Base-by-base conservation (phyloP, 371 early-diverging fungal species). In the Saksenaea oblongispora region DNA sequence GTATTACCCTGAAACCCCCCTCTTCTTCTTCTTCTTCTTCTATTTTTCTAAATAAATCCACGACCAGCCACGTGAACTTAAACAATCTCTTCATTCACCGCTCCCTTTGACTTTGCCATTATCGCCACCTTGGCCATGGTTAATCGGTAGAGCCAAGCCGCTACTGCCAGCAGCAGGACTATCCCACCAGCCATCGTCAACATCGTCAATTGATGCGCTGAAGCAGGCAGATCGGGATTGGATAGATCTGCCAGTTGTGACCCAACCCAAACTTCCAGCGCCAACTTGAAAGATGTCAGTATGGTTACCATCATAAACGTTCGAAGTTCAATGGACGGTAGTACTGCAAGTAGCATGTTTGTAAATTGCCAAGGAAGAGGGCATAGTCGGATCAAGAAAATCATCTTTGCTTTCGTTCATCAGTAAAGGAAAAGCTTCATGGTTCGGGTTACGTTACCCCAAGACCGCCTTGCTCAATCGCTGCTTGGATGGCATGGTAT, bases 201-300 rank as follows among this genome's bases (percentile, higher is more conserved):
- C 61, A 75, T 58, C 2, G 78, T 69, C 24, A 78, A 62, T 0
- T 72, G 72, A 54, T 74, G 76, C 8, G 81, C 73, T 0, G 80
- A 74, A 2, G 75, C 69, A 17, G 77, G 78, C 55, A 80, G 55
- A 44, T 72, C 39, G 11, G 74, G 70, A 55, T 76, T 68, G 10
- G 73, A 65, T 7, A 80, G 58, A 44, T 63, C 67, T 1, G 77
- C 75, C 36, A 80, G 56, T 51, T 76, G 76, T 10, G 75, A 75
- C 24, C 80, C 80, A n/a, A 72, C 59, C 76, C 75, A 80, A 4
- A 80, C 75, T 58, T 76, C 77, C 17, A 73, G 47, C 47, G 64
- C 65, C 26, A 73, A 53, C 42, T 72, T 81, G 58, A 70, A 68
- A 0, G 71, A 66, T 5, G 75, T 67, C 15, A 80, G 27, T 1